phyloP scores from a whole-genome alignment of 805 yeast species.

The Kuraishia piskuri region DNA sequence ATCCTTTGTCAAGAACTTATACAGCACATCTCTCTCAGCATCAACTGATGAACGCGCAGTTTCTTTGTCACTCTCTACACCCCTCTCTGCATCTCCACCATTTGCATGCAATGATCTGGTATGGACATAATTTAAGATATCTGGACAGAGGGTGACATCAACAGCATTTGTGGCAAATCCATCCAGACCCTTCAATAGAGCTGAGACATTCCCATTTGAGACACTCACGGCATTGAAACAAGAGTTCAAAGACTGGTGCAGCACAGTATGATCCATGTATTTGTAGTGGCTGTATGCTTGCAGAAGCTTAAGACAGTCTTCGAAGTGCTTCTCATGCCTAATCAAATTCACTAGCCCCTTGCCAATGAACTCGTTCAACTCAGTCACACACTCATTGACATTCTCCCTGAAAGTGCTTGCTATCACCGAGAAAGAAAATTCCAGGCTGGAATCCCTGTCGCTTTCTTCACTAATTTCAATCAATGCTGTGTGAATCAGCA shows the following conservation, averaged over 20 bases:
- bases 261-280: conserved; percentile 10
- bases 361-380: background rate
- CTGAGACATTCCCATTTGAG: background rate
- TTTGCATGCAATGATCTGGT: conserved; percentile 1
- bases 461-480: background rate
- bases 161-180: background rate
- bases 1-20: conserved; percentile 24
- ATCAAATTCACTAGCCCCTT: background rate
- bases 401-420: background rate
- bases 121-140: conserved; percentile 7
- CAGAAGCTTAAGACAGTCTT: conserved; percentile 23
- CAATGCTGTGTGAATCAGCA: background rate
- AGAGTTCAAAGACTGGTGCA: conserved; percentile 22
- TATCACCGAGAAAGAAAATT: background rate
- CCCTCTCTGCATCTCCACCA: background rate
- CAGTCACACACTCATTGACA: background rate
- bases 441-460: background rate
- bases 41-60: background rate
- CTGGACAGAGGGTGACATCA: background rate
- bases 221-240: background rate
- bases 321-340: conserved; percentile 17
- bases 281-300: conserved; percentile 21
- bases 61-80: background rate
- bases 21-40: conserved; percentile 9
- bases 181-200: background rate